phyloP scores from a whole-genome alignment of 441 rosid genomes.

The Erysimum cheiri region DNA sequence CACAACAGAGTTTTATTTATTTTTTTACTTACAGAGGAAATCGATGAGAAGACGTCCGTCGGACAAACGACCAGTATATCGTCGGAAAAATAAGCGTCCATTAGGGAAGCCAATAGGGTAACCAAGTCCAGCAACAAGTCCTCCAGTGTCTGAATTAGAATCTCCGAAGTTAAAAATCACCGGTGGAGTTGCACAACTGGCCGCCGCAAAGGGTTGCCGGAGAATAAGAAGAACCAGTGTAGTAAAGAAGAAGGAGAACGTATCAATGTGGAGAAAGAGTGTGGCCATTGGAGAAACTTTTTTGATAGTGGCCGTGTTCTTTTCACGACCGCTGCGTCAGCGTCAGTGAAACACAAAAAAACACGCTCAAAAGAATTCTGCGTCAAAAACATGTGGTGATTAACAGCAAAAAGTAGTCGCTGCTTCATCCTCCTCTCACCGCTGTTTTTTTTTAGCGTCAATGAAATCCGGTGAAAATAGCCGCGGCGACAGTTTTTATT shows the following conservation, averaged over 20 bases:
- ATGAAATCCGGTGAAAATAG: too few relatives aligned
- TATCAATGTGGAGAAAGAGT: background rate
- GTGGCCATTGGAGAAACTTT: slow-evolving; percentile 21
- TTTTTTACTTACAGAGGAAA: slow-evolving; percentile 64
- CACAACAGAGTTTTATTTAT: background rate
- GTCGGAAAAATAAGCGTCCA: slow-evolving; percentile 65
- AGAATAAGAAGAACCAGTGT: slow-evolving; percentile 11
- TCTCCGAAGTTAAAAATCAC: slow-evolving; percentile 83
- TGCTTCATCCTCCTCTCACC: too few relatives aligned
- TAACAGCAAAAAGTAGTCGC: too few relatives aligned
- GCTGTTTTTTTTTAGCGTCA: too few relatives aligned
- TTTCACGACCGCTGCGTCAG: too few relatives aligned
- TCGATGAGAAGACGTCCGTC: slow-evolving; percentile 83
- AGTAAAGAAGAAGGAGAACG: slow-evolving; percentile 3
- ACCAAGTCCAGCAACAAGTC: slow-evolving; percentile 76
- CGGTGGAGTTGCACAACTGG: slow-evolving; percentile 51
- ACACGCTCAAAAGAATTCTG: too few relatives aligned
- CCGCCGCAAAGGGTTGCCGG: slow-evolving; percentile 10
- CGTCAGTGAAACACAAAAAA: too few relatives aligned
- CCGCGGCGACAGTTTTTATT: too few relatives aligned
- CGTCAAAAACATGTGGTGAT: too few relatives aligned
- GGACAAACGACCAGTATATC: slow-evolving; percentile 72
- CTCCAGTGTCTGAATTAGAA: slow-evolving; percentile 88
- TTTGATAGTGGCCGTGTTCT: too few relatives aligned
- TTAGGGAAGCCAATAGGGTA: slow-evolving; percentile 67